Percentiles rank a stretch among this genome's conserved stretches.
These are phyloP conservation scores for Naegleria fowleri DNA, from an alignment of 208 protist species.

Conservation along the genomic window DNA sequence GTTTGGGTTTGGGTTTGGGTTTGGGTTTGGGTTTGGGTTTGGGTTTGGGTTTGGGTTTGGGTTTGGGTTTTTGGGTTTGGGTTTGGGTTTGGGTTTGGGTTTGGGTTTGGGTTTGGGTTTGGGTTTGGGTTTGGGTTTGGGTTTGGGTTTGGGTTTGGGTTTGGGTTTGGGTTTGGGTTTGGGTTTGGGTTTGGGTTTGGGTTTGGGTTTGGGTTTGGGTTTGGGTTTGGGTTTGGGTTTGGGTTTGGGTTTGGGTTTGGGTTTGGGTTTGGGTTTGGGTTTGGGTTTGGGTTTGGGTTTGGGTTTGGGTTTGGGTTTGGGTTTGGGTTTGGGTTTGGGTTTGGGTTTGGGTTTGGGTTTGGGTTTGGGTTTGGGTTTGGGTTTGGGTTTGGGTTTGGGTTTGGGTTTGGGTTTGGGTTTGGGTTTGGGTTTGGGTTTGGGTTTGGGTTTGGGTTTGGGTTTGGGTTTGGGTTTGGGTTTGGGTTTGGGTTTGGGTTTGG, in stretches of 20 bases:
- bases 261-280: slow-evolving; percentile 23
- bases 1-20: too few species aligned
- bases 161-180: slow-evolving; percentile 25
- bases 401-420: slow-evolving; percentile 25
- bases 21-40: too few species aligned
- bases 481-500: slow-evolving; percentile 23
- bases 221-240: slow-evolving; percentile 25
- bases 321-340: slow-evolving; percentile 23
- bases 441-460: slow-evolving; percentile 23
- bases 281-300: slow-evolving; percentile 25
- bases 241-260: slow-evolving; percentile 23
- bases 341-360: slow-evolving; percentile 25
- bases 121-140: slow-evolving; percentile 23
- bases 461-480: slow-evolving; percentile 25
- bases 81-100: slow-evolving; percentile 21
- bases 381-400: slow-evolving; percentile 23
- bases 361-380: slow-evolving; percentile 23
- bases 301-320: slow-evolving; percentile 23
- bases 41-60: too few species aligned
- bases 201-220: slow-evolving; percentile 23
- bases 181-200: slow-evolving; percentile 23
- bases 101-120: slow-evolving; percentile 25
- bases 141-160: slow-evolving; percentile 23
- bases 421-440: slow-evolving; percentile 23
- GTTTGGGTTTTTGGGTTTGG: too few species aligned